These are phyloP conservation scores for Tremellales sp. DNA, from an alignment of 1,284 basidiomycete species.

Conservation along the genomic window DNA sequence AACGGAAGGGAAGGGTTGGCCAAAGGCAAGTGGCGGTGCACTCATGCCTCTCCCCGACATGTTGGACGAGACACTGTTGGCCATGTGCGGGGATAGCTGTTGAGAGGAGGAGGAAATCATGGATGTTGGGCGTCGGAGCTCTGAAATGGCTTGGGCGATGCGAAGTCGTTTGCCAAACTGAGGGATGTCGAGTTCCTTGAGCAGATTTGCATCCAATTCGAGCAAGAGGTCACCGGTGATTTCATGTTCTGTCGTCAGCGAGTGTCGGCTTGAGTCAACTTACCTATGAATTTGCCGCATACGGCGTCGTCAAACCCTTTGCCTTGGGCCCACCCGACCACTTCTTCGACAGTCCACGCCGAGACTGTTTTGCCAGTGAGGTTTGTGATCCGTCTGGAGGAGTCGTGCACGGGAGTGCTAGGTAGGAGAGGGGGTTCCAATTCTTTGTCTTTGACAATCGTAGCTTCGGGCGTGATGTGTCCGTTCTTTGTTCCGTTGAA, in stretches of 20 bases:
- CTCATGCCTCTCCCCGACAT: slow-evolving; percentile 23
- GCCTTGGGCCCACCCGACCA: slow-evolving; percentile 78
- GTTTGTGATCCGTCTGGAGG: slow-evolving; percentile 6
- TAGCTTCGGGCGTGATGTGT: slow-evolving; percentile 1
- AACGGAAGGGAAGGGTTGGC: slow-evolving; percentile 15
- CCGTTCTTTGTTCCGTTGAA: too few relatives aligned
- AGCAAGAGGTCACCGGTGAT: slow-evolving; percentile 95
- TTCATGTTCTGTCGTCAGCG: slow-evolving; percentile 72
- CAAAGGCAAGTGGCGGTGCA: slow-evolving; percentile 20
- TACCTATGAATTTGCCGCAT: slow-evolving; percentile 79
- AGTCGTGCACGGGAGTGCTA: slow-evolving; percentile 21
- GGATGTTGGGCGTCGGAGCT: slow-evolving; percentile 70
- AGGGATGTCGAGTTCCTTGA: slow-evolving; percentile 93
- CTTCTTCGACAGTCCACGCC: slow-evolving; percentile 82
- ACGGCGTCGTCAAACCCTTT: slow-evolving; percentile 83
- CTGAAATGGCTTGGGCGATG: slow-evolving; percentile 90
- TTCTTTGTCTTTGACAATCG: slow-evolving; percentile 4
- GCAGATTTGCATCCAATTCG: slow-evolving; percentile 84
- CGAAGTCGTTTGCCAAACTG: slow-evolving; percentile 93
- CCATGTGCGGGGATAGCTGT: slow-evolving; percentile 40
- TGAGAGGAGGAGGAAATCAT: slow-evolving; percentile 41
- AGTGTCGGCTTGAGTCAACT: slow-evolving; percentile 25
- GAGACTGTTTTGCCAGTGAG: slow-evolving; percentile 51
- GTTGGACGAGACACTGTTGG: slow-evolving; percentile 5
- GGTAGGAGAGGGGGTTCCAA: slow-evolving; percentile 23